Conservation (phyloP, 1,284 basidiomycete species). For the Leccinum fallax region DNA sequence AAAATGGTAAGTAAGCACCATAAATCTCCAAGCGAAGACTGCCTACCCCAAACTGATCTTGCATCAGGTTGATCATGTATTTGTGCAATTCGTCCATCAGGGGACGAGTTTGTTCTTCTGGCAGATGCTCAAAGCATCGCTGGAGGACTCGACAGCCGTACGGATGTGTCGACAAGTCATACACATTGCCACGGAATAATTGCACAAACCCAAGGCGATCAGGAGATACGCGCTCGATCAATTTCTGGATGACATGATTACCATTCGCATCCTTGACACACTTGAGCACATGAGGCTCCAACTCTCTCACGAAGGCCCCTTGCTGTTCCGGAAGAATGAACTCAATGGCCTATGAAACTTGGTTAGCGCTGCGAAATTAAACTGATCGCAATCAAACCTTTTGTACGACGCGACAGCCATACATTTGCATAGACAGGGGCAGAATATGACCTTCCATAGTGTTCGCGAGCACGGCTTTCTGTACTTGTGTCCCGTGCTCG, state of each 20-base stretch:
- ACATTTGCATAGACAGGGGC: slow-evolving; percentile 87
- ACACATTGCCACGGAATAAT: slow-evolving; percentile 83
- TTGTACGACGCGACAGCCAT: slow-evolving; percentile 92
- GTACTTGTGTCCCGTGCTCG: slow-evolving; percentile 82
- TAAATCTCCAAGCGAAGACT: neutral
- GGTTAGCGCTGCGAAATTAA: slow-evolving; percentile 7
- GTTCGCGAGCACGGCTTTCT: slow-evolving; percentile 72
- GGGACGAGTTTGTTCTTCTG: slow-evolving; percentile 65
- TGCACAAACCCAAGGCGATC: slow-evolving; percentile 78
- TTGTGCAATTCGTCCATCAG: slow-evolving; percentile 87
- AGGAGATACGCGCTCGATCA: slow-evolving; percentile 80
- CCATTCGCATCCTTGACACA: slow-evolving; percentile 95
- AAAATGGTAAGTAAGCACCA: slow-evolving; percentile 7
- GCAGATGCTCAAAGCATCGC: slow-evolving; percentile 87
- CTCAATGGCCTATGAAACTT: slow-evolving; percentile 67
- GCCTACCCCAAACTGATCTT: slow-evolving; percentile 86
- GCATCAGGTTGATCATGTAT: slow-evolving; percentile 72
- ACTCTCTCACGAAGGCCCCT: slow-evolving; percentile 72
- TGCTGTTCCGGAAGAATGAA: slow-evolving; percentile 80
- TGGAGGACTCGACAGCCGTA: slow-evolving; percentile 97
- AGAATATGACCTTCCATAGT: slow-evolving; percentile 84
- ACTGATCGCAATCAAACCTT: slow-evolving; percentile 52
- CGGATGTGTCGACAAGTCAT: slow-evolving; percentile 84
- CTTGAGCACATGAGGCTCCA: slow-evolving; percentile 81
- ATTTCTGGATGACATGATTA: slow-evolving; percentile 92